Evolutionary conservation across 352 stramenopile genomes (phyloP).

Genomic region (Phytophthora fragariaefolia): DNA sequence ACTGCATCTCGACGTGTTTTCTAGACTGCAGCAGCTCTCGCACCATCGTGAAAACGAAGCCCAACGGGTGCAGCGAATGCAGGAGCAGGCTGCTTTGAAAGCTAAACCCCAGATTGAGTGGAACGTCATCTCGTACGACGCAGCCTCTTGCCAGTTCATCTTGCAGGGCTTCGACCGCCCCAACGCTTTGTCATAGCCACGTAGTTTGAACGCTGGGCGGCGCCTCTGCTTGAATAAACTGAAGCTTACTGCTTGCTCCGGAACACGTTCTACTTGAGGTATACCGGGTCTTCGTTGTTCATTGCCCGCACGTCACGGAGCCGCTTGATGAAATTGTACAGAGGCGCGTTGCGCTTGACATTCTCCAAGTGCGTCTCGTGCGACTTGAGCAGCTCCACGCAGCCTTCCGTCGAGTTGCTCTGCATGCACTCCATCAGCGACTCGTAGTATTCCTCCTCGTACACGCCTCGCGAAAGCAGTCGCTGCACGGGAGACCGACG

Average conservation of each 20-base stretch:
- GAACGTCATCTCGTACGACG: slow-evolving; percentile 47
- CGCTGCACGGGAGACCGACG: slow-evolving; percentile 68
- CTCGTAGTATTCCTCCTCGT: slow-evolving; percentile 77
- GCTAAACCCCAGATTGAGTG: slow-evolving; percentile 29
- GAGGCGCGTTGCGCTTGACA: slow-evolving; percentile 48
- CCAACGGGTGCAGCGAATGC: slow-evolving; percentile 6
- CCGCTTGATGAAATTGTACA: slow-evolving; percentile 57
- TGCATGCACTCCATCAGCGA: slow-evolving; percentile 80
- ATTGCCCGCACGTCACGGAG: slow-evolving; percentile 58
- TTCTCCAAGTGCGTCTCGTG: slow-evolving; percentile 71
- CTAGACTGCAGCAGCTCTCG: slow-evolving; percentile 40
- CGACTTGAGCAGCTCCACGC: slow-evolving; percentile 63
- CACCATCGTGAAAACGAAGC: slow-evolving; percentile 24
- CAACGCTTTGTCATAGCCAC: slow-evolving; percentile 20
- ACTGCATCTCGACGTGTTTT: slow-evolving; percentile 37
- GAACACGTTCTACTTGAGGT: slow-evolving; percentile 33
- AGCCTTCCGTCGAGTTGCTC: slow-evolving; percentile 53
- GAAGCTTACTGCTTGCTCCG: neutral
- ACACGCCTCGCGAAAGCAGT: slow-evolving; percentile 76
- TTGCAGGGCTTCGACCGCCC: slow-evolving; percentile 51
- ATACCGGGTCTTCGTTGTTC: slow-evolving; percentile 41
- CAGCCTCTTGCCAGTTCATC: slow-evolving; percentile 48
- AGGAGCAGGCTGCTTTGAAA: slow-evolving; percentile 9
- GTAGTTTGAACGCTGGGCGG: neutral
- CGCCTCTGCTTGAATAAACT: neutral